Evolutionary conservation across 129 eudicot species (phyloP), one percentile per base, ranked within the genome.

Genomic region (Logfia minima): DNA sequence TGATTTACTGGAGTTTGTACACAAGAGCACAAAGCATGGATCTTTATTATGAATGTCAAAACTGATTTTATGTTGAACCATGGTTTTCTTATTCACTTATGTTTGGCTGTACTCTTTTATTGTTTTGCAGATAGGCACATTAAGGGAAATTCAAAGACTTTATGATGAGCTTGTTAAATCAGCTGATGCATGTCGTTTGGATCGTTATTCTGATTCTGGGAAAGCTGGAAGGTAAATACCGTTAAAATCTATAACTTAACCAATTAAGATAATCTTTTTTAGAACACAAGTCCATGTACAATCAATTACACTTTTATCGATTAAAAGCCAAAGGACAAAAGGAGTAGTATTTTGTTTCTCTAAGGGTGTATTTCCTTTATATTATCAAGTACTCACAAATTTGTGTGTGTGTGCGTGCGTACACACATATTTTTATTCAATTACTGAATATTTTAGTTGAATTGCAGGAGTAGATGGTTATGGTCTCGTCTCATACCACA

Each of bases 401-500:
- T 32, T 21, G 3, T 51, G 6, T 51, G 31, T 39, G 2, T 39
- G 48, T 35, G 9, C 1, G 41, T 35, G 41, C 41, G 35, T 6
- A 4, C 35, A 4, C 35, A 32, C 31, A 21, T 56, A 19, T 3
- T 59, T 28, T 19, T 41, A 6, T 2, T 71, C 32, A 23, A 5
- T 72, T 53, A 24, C 71, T 68, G 11, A 66, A 16, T 5, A 22
- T 55, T 73, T 18, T 64, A 28, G 62, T 75, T 61, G 41, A 34
- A 43, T 70, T 84, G 59, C 96, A 93, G 99, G 97, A 86, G 96
- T 77, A 80, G 99, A 80, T 91, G 99, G 99, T 66, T 95, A 66
- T 95, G 99, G 97, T 87, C 96, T n/a, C 96, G 97, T 69, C 85
- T 95, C 72, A 83, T 87, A 75, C 97, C 97, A 14, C 94, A 89